A percentile compares a stretch with the other conserved stretches of the same genome.
These are phyloP conservation scores for Gnaphalium uliginosum DNA, from an alignment of 129 eudicot species.

Conservation along the genomic window DNA sequence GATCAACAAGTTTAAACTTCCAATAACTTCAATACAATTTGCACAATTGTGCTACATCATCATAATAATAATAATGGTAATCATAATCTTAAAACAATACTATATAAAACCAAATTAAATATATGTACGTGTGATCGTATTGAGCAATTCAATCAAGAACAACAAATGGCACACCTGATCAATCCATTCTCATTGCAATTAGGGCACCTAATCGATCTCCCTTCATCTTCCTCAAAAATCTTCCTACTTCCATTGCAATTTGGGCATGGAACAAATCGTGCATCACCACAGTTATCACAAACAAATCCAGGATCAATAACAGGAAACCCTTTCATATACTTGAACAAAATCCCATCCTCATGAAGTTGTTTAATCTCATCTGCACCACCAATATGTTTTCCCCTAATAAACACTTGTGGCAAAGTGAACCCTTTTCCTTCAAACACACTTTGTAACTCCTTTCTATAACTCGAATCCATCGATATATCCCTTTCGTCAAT, in stretches of 20 bases:
- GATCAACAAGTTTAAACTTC: slow-evolving; percentile 30
- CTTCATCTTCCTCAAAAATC: slow-evolving; percentile 73
- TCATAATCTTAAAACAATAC: slow-evolving; percentile 19
- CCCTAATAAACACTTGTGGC: slow-evolving; percentile 76
- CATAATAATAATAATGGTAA: slow-evolving; percentile 6
- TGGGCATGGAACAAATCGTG: slow-evolving; percentile 73
- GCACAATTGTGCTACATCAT: slow-evolving; percentile 9
- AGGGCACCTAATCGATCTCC: slow-evolving; percentile 59
- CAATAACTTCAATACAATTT: slow-evolving; percentile 25
- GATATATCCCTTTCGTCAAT: slow-evolving; percentile 91
- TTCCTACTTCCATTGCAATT: slow-evolving; percentile 86
- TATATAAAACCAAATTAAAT: slow-evolving; percentile 19
- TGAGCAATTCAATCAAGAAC: slow-evolving; percentile 45
- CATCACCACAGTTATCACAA: slow-evolving; percentile 88
- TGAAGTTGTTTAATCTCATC: slow-evolving; percentile 80
- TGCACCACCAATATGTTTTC: slow-evolving; percentile 73
- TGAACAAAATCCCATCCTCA: slow-evolving; percentile 68
- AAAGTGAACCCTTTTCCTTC: slow-evolving; percentile 59
- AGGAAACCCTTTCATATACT: slow-evolving; percentile 64
- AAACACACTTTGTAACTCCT: slow-evolving; percentile 66
- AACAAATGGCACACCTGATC: slow-evolving; percentile 74
- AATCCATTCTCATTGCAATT: slow-evolving; percentile 91
- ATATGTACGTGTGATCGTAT: slow-evolving; percentile 22
- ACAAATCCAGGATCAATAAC: slow-evolving; percentile 45
- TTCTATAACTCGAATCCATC: slow-evolving; percentile 77